Evolutionary conservation across 495 filamentous ascomycete species (phyloP).

Genomic region (Antarctomyces pellizariae): DNA sequence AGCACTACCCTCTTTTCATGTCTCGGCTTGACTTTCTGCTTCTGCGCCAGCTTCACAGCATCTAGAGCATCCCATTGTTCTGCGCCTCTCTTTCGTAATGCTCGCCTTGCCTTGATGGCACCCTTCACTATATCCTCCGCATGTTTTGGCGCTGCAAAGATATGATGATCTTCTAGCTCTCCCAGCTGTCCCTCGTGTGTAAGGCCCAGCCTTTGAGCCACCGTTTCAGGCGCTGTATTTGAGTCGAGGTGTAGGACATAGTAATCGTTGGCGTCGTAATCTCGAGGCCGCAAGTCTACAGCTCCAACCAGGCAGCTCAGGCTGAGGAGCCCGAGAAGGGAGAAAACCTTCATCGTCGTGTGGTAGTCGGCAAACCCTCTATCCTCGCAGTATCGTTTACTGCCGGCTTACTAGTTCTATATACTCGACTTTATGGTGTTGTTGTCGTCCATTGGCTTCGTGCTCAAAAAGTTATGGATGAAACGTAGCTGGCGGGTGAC

Average conservation of each 20-base stretch:
- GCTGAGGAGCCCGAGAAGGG: slow-evolving; percentile 20
- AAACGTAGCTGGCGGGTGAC: too few relatives aligned
- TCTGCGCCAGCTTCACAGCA: slow-evolving; percentile 55
- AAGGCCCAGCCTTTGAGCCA: slow-evolving; percentile 52
- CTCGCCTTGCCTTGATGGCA: slow-evolving; percentile 25
- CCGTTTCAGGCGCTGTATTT: slow-evolving; percentile 30
- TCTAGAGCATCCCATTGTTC: slow-evolving; percentile 38
- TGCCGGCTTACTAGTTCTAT: too few relatives aligned
- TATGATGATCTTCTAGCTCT: slow-evolving; percentile 57
- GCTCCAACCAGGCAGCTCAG: slow-evolving; percentile 20
- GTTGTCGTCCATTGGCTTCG: too few relatives aligned
- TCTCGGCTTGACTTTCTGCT: slow-evolving; percentile 47
- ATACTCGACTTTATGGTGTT: too few relatives aligned
- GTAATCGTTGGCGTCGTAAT: slow-evolving; percentile 34
- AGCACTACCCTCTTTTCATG: slow-evolving; percentile 55
- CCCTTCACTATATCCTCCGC: slow-evolving; percentile 19
- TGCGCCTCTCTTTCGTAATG: slow-evolving; percentile 31
- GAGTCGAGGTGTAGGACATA: slow-evolving; percentile 43
- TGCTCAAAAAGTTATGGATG: too few relatives aligned
- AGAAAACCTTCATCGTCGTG: slow-evolving; percentile 21
- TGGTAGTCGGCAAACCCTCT: too few relatives aligned
- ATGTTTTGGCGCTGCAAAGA: slow-evolving; percentile 49
- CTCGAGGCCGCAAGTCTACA: slow-evolving; percentile 19
- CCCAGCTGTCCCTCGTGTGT: slow-evolving; percentile 68
- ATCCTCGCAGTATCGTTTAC: too few relatives aligned